phyloP scores from a whole-genome alignment of 257 asterid species.

The Solanum microdontum region DNA sequence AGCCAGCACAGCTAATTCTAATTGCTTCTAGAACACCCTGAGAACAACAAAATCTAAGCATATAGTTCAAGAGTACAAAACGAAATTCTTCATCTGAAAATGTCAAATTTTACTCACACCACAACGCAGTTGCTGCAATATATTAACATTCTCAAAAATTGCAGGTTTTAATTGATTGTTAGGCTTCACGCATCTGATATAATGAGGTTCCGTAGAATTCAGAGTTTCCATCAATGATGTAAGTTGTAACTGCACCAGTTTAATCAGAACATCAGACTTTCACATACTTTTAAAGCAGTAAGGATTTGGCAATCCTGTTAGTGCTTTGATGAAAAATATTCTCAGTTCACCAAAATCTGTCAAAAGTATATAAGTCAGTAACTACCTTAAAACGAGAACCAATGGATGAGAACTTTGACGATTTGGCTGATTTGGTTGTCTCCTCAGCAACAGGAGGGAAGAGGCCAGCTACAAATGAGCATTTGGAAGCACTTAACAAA shows the following conservation, averaged over 20 bases:
- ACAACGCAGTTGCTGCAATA: slow-evolving; percentile 96
- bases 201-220: slow-evolving; percentile 94
- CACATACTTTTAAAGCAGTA: background rate
- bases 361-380: background rate
- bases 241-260: slow-evolving; percentile 72
- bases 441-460: slow-evolving; percentile 87
- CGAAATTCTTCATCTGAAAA: background rate
- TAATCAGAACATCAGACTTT: slow-evolving; percentile 19
- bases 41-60: background rate
- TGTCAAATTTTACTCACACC: slow-evolving; percentile 62
- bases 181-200: slow-evolving; percentile 97
- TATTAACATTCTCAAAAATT: slow-evolving; percentile 75
- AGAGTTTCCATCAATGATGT: slow-evolving; percentile 89
- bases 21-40: slow-evolving; percentile 45
- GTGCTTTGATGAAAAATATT: background rate
- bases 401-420: slow-evolving; percentile 93
- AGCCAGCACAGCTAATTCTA: slow-evolving; percentile 97
- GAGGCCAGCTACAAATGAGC: slow-evolving; percentile 80
- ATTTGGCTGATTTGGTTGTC: slow-evolving; percentile 64
- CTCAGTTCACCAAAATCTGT: background rate
- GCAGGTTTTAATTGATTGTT: slow-evolving; percentile 91
- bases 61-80: background rate
- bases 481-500: slow-evolving; percentile 62
- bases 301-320: background rate
- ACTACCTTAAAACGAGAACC: slow-evolving; percentile 92